Percentiles rank a stretch among this genome's conserved stretches.
Conservation (phyloP, 768 basidiomycete genomes). For the Nidularia pulvinata region DNA sequence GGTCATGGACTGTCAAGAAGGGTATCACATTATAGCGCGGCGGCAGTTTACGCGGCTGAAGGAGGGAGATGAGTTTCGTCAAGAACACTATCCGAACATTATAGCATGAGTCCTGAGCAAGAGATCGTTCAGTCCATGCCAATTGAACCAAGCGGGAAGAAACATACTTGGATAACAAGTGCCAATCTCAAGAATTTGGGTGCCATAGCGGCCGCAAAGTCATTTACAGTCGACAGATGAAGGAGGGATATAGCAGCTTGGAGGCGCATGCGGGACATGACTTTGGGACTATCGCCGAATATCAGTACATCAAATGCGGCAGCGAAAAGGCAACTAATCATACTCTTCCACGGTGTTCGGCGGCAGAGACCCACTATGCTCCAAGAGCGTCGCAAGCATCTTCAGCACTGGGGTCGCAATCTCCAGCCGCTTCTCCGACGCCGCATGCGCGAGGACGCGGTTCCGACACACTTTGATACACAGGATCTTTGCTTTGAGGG, state of each 20-base stretch:
- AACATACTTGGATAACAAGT: slow-evolving; percentile 72
- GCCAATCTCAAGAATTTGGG: slow-evolving; percentile 69
- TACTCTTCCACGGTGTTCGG: slow-evolving; percentile 44
- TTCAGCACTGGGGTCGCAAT: slow-evolving; percentile 76
- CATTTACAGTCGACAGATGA: slow-evolving; percentile 64
- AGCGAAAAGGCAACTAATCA: slow-evolving; percentile 10
- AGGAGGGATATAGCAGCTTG: slow-evolving; percentile 82
- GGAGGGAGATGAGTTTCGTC: slow-evolving; percentile 64
- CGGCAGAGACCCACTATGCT: slow-evolving; percentile 64
- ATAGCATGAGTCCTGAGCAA: slow-evolving; percentile 78
- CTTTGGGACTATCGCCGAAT: slow-evolving; percentile 41
- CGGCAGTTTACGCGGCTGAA: slow-evolving; percentile 66
- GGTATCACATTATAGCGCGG: slow-evolving; percentile 81
- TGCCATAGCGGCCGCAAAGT: slow-evolving; percentile 56
- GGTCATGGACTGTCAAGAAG: slow-evolving; percentile 90
- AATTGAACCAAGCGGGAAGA: not conserved
- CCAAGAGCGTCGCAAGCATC: slow-evolving; percentile 72
- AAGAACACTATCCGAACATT: slow-evolving; percentile 83
- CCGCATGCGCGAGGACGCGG: slow-evolving; percentile 71
- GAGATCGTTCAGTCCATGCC: not conserved
- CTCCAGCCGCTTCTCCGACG: slow-evolving; percentile 56
- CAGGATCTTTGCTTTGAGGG: slow-evolving; percentile 69
- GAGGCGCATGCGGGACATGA: slow-evolving; percentile 78
- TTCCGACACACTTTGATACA: slow-evolving; percentile 83
- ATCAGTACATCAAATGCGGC: no score